Percentiles rank a stretch among this genome's conserved stretches.
Conservation (phyloP, 2,329 filamentous ascomycete species). For the Chlorencoelia australis region DNA sequence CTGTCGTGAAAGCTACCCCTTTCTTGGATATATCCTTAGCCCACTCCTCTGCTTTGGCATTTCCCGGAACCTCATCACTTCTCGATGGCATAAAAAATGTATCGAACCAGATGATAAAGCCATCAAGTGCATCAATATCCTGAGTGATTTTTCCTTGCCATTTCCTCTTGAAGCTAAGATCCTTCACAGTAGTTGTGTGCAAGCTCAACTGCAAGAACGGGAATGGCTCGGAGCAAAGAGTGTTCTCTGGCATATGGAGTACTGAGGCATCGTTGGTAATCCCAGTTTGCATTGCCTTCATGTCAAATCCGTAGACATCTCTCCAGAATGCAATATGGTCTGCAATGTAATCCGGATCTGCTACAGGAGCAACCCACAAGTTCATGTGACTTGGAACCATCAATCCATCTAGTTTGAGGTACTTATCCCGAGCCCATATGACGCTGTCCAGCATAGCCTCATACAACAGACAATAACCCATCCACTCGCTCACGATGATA, state of each 20-base stretch:
- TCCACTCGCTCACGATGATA: conserved; percentile 95
- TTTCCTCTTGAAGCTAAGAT: conserved; percentile 63
- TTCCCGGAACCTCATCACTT: conserved; percentile 35
- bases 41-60: conserved; percentile 54
- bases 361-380: conserved; percentile 71
- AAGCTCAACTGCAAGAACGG: conserved; percentile 70
- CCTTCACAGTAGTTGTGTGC: conserved; percentile 58
- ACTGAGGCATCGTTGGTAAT: conserved; percentile 78
- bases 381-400: conserved; percentile 81
- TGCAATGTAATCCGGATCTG: conserved; percentile 65
- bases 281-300: conserved; percentile 77
- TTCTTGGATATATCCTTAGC: conserved; percentile 41
- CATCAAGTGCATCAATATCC: conserved; percentile 64
- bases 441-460: conserved; percentile 95
- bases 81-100: conserved; percentile 71
- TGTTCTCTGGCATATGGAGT: conserved; percentile 53
- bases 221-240: conserved; percentile 47
- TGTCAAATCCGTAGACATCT: conserved; percentile 90
- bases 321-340: conserved; percentile 81
- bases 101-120: conserved; percentile 89
- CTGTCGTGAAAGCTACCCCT: conserved; percentile 79
- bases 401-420: conserved; percentile 68
- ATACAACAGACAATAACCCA: conserved; percentile 90
- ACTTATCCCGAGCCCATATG: conserved; percentile 76
- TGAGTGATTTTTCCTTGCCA: conserved; percentile 53